A percentile compares a stretch with the other conserved stretches of the same genome.
These are phyloP conservation scores for Pleurotus pulmonarius DNA, from an alignment of 768 basidiomycete species.

Conservation along the genomic window DNA sequence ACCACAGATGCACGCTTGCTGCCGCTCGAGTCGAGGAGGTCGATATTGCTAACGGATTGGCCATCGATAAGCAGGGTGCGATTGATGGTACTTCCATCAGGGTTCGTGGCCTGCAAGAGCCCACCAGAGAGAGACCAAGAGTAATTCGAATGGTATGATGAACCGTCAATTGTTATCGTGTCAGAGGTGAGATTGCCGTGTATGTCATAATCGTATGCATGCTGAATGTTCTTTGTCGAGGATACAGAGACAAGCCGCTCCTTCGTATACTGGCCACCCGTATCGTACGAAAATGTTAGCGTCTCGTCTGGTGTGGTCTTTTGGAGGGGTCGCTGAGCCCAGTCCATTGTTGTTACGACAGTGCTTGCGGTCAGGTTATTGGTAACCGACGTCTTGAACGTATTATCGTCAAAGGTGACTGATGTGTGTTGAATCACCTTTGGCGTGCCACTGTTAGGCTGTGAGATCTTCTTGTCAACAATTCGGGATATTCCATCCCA, in stretches of 20 bases:
- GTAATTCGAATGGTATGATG: neutral
- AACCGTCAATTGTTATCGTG: neutral
- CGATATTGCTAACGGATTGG: neutral
- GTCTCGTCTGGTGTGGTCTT: neutral
- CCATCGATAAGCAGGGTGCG: neutral
- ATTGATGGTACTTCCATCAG: neutral
- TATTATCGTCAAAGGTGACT: neutral
- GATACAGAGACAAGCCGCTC: conserved; percentile 3
- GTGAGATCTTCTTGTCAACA: neutral
- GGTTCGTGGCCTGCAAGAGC: neutral
- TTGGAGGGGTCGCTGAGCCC: neutral
- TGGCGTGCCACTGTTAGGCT: neutral
- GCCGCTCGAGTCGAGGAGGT: neutral
- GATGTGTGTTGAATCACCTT: neutral
- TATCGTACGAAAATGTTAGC: neutral
- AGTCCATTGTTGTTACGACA: neutral
- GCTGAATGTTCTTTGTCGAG: neutral
- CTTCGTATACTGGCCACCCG: neutral
- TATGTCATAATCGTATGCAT: neutral
- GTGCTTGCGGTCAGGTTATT: neutral
- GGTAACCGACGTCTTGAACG: neutral
- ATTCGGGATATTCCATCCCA: conserved; percentile 4
- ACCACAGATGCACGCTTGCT: neutral
- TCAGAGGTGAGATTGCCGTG: conserved; percentile 1
- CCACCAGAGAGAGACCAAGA: neutral